phyloP scores from a whole-genome alignment of 495 filamentous ascomycete genomes.

The Daldinia grandis region DNA sequence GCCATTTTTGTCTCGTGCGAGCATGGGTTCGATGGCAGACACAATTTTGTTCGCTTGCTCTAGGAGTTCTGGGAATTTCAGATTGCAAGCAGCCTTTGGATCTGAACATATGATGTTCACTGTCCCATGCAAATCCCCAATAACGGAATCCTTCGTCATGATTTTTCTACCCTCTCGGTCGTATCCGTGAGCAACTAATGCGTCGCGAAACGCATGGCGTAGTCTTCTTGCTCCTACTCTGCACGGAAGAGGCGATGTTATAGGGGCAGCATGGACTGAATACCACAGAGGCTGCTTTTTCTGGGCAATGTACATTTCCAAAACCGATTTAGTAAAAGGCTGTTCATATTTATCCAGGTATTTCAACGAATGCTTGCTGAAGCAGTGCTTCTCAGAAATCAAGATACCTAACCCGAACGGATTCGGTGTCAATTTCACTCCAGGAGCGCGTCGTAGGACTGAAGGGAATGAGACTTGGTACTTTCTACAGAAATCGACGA shows the following conservation, averaged over 20 bases:
- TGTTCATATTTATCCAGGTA: conserved; percentile 48
- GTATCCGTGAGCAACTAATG: conserved; percentile 64
- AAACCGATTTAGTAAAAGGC: conserved; percentile 44
- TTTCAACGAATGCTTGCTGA: conserved; percentile 35
- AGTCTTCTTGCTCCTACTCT: conserved; percentile 60
- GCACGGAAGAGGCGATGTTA: conserved; percentile 60
- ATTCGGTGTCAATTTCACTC: conserved; percentile 2
- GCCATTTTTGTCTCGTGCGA: conserved; percentile 19
- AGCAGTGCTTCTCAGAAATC: conserved; percentile 30
- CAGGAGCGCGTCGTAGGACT: not conserved
- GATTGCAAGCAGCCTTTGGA: conserved; percentile 36
- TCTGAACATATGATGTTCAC: conserved; percentile 27
- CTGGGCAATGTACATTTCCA: conserved; percentile 43
- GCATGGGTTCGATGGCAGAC: conserved; percentile 3
- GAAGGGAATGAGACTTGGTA: conserved; percentile 27
- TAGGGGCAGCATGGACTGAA: conserved; percentile 40
- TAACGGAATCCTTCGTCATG: conserved; percentile 7
- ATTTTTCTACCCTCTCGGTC: conserved; percentile 58
- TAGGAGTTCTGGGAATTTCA: conserved; percentile 34
- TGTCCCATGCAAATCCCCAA: conserved; percentile 44
- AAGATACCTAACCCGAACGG: conserved; percentile 12
- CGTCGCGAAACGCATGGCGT: conserved; percentile 61
- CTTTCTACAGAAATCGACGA: conserved; percentile 15
- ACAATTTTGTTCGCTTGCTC: conserved; percentile 31
- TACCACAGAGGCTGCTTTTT: conserved; percentile 61